These are phyloP conservation scores for Trichosporon sp. DNA, from an alignment of 1,284 basidiomycete genomes.

Conservation along the genomic window DNA sequence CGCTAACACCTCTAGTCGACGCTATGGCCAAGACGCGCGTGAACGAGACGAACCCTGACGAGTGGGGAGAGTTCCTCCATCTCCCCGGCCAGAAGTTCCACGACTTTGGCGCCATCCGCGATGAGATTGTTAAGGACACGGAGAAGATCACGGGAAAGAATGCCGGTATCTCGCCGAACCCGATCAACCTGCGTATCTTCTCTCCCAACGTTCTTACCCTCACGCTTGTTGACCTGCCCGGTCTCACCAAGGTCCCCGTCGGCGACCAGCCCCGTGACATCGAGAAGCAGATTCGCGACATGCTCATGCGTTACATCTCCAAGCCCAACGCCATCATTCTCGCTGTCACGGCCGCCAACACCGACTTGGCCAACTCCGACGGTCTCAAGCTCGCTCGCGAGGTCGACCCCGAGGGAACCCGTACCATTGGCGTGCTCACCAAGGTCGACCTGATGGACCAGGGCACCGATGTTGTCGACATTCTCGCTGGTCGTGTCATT, in stretches of 20 bases:
- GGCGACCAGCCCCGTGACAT: conserved; percentile 98
- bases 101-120: conserved; percentile 95
- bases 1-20: conserved; percentile 35
- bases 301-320: conserved; percentile 94
- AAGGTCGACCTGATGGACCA: conserved; percentile 98
- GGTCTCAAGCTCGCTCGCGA: conserved; percentile 94
- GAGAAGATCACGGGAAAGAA: conserved; percentile 98
- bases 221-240: conserved; percentile 94
- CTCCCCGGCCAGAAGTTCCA: conserved; percentile 95
- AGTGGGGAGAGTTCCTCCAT: conserved; percentile 99
- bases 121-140: conserved; percentile 94
- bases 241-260: conserved; percentile 91
- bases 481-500: conserved; percentile 92
- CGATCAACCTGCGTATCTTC: conserved; percentile 96
- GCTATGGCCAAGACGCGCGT: conserved; percentile 43
- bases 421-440: conserved; percentile 96
- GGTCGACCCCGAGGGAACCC: conserved; percentile 89
- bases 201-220: conserved; percentile 95
- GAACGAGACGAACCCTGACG: conserved; percentile 77
- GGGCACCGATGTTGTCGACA: conserved; percentile 97
- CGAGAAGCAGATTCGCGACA: conserved; percentile 95
- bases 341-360: conserved; percentile 94
- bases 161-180: conserved; percentile 88
- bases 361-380: conserved; percentile 97
- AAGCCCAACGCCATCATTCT: conserved; percentile 82